Conservation (phyloP, 257 asterid species). For the Solanum chilense region DNA sequence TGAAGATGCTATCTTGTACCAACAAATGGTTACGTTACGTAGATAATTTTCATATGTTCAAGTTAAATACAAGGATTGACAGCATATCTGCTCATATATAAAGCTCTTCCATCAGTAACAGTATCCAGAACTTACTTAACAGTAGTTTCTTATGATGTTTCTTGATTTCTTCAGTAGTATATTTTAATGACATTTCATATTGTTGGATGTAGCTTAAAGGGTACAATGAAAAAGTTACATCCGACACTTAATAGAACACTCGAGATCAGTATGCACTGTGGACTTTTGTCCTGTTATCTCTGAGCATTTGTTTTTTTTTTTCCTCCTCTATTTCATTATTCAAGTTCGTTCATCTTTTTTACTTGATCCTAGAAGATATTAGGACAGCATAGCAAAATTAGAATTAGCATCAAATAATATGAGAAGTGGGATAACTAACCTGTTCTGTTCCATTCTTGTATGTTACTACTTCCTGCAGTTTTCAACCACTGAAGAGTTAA, state of each 20-base stretch:
- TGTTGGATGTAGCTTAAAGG: not conserved
- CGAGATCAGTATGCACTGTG: not conserved
- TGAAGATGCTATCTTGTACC: not conserved
- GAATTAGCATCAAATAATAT: not conserved
- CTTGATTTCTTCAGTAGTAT: not conserved
- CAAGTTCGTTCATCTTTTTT: not conserved
- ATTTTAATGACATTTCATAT: not conserved
- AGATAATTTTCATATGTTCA: not conserved
- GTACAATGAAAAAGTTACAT: not conserved
- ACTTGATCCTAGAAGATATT: no score
- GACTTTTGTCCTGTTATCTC: not conserved
- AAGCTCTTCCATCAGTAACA: not conserved
- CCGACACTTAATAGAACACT: not conserved
- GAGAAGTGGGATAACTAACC: constrained; percentile 27
- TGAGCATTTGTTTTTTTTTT: not conserved
- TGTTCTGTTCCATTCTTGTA: constrained; percentile 58
- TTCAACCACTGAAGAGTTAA: constrained; percentile 14
- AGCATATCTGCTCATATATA: not conserved
- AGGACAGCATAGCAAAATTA: not conserved
- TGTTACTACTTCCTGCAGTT: constrained; percentile 70
- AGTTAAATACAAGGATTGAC: not conserved
- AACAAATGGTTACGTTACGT: not conserved
- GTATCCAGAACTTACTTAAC: not conserved
- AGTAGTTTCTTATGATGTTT: not conserved
- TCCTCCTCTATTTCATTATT: not conserved